Base-by-base conservation (phyloP, 768 basidiomycete species). In the Arthromyces matolae region DNA sequence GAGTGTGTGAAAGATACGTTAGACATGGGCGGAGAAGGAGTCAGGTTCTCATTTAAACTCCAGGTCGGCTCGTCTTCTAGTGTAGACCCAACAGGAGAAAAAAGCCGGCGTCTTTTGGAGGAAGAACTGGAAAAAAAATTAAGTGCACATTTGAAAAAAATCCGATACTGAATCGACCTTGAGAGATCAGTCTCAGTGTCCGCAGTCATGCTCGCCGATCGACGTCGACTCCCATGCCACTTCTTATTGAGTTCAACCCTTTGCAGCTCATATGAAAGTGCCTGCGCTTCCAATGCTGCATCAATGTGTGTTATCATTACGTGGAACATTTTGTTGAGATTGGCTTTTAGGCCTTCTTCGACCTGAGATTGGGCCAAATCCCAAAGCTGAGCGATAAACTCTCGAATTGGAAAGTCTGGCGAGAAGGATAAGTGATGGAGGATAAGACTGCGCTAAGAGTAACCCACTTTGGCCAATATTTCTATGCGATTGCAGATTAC, bases 351-450 rank as follows among this genome's bases (percentile, higher is more conserved):
- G 8, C 45, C 45, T 1, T 36, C 51, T 38, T 63, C 61, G 9
- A 59, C 53, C 16, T 70, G 62, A 16, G 63, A 62, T 51, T 68
- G 65, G 8, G 63, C 66, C 22, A 81, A 63, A 24, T 68, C 66
- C 49, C 72, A 71, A 4, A 81, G 58, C 33, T 79, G 76, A 22
- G 77, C 72, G 16, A 80, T 54, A 53, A 82, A 80, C 14, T 70
- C 67, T 28, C 65, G 61, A 6, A 72, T 57, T n/a, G 76, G 76
- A 51, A 78, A 79, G 16, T 71, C 74, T 76, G 42, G 1, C n/a
- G 24, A 42, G 38, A 32, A 33, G 16, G 10, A 22, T 39, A 10
- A 38, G 2, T 8, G 10, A 31, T 6, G 19, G 19, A 23, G n/a
- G 29, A 8, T 18, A 40, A 47, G 18, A 24, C 10, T 6, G 42